phyloP scores from a whole-genome alignment of 2,329 filamentous ascomycete genomes.

The Colletotrichum lupini region DNA sequence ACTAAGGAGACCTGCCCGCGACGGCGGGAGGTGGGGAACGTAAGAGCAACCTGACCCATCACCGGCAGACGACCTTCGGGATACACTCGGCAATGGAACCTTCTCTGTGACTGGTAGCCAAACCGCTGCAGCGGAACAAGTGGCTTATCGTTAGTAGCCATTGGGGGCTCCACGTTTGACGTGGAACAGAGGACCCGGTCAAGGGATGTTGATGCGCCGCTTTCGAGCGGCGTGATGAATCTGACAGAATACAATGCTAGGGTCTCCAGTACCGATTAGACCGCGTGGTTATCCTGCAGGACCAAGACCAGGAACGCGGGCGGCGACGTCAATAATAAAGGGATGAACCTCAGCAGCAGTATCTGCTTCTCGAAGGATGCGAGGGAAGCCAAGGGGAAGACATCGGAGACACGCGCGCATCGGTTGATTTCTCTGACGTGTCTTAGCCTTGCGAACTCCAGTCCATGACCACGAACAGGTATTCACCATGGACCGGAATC shows the following conservation, averaged over 20 bases:
- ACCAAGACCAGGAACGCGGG: neutral
- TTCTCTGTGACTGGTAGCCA: neutral
- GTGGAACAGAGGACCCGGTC: neutral
- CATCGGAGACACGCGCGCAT: no score
- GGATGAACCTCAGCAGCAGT: neutral
- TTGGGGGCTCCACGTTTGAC: neutral
- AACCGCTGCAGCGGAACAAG: neutral
- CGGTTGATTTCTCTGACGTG: neutral
- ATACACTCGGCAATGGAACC: constrained; percentile 2
- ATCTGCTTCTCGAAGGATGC: neutral
- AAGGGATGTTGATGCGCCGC: no score
- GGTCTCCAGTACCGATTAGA: neutral
- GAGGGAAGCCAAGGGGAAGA: neutral
- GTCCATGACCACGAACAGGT: neutral
- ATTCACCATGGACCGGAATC: neutral
- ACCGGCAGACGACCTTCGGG: neutral
- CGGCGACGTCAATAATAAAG: no score
- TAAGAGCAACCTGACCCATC: neutral
- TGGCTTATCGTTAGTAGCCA: neutral
- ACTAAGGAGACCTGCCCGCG: neutral
- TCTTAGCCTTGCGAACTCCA: neutral
- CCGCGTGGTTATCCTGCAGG: neutral
- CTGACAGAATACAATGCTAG: neutral
- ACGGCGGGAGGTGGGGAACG: neutral
- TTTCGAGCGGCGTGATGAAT: neutral